Conservation (phyloP, 2,329 filamentous ascomycete genomes). For the Byssoonygena ceratinophila region DNA sequence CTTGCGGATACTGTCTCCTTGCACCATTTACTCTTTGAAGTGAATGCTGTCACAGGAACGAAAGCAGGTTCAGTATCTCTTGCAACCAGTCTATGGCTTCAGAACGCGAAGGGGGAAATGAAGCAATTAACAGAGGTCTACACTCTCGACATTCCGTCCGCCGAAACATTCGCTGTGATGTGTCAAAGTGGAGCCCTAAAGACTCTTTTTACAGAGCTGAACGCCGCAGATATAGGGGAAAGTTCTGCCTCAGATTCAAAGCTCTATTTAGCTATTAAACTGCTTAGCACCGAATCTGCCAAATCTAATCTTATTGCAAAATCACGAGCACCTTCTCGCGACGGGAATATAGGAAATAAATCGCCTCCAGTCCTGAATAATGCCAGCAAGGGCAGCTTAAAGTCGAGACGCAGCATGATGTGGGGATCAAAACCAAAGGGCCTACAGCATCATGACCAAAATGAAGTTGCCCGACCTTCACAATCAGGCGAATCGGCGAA, state of each 20-base stretch:
- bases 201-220: constrained; percentile 80
- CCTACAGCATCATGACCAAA: constrained; percentile 23
- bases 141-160: constrained; percentile 63
- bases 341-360: constrained; percentile 24
- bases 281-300: constrained; percentile 51
- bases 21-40: constrained; percentile 72
- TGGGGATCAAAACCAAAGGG: constrained; percentile 32
- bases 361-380: constrained; percentile 23
- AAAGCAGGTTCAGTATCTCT: constrained; percentile 66
- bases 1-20: constrained; percentile 57
- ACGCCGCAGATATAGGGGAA: constrained; percentile 60
- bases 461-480: constrained; percentile 21
- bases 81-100: constrained; percentile 66
- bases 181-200: constrained; percentile 59
- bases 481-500: constrained; percentile 26
- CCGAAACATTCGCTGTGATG: constrained; percentile 58
- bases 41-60: constrained; percentile 69
- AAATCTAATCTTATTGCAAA: constrained; percentile 21
- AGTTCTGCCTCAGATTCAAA: constrained; percentile 54
- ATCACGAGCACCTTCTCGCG: constrained; percentile 28
- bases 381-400: constrained; percentile 29
- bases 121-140: constrained; percentile 72
- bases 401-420: constrained; percentile 37
- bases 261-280: constrained; percentile 72
- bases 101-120: constrained; percentile 52